Conservation (phyloP, 495 filamentous ascomycete species). For the Penicillium fimorum region DNA sequence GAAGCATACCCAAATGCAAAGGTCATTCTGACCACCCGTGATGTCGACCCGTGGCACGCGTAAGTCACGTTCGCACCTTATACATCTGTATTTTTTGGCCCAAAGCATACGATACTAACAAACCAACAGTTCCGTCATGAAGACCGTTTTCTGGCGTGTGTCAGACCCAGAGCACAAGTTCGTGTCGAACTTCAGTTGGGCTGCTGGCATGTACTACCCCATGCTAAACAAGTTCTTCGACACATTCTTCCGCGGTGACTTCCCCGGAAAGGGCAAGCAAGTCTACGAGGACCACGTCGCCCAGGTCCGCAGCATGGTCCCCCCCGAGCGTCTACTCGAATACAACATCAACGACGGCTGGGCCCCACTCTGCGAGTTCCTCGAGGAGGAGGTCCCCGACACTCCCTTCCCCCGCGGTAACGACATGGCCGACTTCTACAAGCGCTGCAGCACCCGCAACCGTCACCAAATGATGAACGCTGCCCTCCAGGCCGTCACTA, state of each 20-base stretch:
- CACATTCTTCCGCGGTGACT: slow-evolving; percentile 53
- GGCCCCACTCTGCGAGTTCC: slow-evolving; percentile 66
- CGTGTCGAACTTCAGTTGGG: slow-evolving; percentile 54
- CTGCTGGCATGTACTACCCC: slow-evolving; percentile 57
- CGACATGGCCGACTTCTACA: slow-evolving; percentile 58
- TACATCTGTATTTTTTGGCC: not conserved
- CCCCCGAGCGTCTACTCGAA: slow-evolving; percentile 55
- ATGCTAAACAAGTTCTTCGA: slow-evolving; percentile 61
- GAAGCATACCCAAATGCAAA: slow-evolving; percentile 70
- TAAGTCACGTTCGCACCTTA: slow-evolving; percentile 20
- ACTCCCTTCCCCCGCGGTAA: slow-evolving; percentile 47
- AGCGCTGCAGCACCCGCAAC: slow-evolving; percentile 57
- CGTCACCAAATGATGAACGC: slow-evolving; percentile 62
- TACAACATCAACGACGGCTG: slow-evolving; percentile 66
- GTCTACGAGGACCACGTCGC: slow-evolving; percentile 48
- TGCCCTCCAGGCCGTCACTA: slow-evolving; percentile 50
- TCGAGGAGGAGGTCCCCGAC: slow-evolving; percentile 57
- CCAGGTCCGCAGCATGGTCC: slow-evolving; percentile 45
- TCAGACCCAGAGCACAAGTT: slow-evolving; percentile 54
- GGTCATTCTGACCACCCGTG: slow-evolving; percentile 61
- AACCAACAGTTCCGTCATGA: slow-evolving; percentile 46
- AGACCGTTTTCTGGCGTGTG: slow-evolving; percentile 54
- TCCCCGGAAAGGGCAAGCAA: slow-evolving; percentile 51
- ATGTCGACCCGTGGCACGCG: slow-evolving; percentile 59
- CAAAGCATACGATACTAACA: not conserved